A percentile compares a stretch with the other conserved stretches of the same genome.
These are phyloP conservation scores for Hypholoma sublateritium DNA, from an alignment of 768 basidiomycete species.

Conservation along the genomic window DNA sequence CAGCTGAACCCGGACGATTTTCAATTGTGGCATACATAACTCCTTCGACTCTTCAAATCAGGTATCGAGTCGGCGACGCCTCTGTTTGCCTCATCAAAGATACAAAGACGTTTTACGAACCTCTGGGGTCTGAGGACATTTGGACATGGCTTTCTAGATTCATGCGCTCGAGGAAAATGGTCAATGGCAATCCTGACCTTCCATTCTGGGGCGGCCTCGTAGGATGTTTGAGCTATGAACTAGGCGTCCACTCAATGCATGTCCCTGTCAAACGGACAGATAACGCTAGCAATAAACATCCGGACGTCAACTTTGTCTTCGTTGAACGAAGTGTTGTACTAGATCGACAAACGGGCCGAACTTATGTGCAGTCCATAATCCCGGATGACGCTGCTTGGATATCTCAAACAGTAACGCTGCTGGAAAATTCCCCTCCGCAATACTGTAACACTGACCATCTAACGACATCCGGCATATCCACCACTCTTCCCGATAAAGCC, in stretches of 20 bases:
- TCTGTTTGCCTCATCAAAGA: constrained; percentile 46
- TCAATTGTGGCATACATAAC: constrained; percentile 70
- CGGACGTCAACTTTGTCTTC: constrained; percentile 75
- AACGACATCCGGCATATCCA: constrained; percentile 15
- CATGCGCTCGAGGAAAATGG: constrained; percentile 53
- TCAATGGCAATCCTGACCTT: constrained; percentile 47
- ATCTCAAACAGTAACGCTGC: constrained; percentile 32
- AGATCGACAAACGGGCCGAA: constrained; percentile 48
- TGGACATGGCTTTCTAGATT: constrained; percentile 79
- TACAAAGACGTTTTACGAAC: constrained; percentile 31
- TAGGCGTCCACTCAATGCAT: constrained; percentile 60
- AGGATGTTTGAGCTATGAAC: constrained; percentile 78
- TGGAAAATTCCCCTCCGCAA: constrained; percentile 23
- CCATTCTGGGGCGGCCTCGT: constrained; percentile 88
- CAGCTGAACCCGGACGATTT: constrained; percentile 70
- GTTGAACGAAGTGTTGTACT: constrained; percentile 78
- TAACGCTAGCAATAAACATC: constrained; percentile 38
- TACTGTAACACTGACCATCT: constrained; percentile 2
- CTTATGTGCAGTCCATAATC: constrained; percentile 66
- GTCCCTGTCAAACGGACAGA: constrained; percentile 36
- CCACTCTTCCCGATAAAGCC: constrained; percentile 56
- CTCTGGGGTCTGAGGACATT: constrained; percentile 52
- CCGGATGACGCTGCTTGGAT: constrained; percentile 65
- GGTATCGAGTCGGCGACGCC: constrained; percentile 51
- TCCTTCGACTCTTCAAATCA: constrained; percentile 54